Evolutionary conservation across 139 green algal genomes (phyloP).

Genomic region (Astrephomene gubernaculifera): DNA sequence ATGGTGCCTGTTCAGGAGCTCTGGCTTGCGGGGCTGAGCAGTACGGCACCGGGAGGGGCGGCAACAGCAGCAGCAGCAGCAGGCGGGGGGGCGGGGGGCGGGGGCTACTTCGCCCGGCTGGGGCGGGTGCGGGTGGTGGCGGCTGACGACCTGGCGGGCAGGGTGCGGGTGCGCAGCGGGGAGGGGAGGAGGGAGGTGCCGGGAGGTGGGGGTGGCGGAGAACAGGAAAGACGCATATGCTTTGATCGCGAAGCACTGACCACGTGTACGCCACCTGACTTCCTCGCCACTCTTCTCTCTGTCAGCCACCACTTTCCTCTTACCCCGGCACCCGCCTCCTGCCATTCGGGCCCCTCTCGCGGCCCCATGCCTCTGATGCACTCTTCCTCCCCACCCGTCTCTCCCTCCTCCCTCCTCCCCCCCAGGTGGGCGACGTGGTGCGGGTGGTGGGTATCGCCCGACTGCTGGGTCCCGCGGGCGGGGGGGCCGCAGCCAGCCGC

Average conservation of each 20-base stretch:
- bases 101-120: neutral
- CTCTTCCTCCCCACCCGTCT: too few species aligned
- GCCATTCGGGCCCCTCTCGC: too few species aligned
- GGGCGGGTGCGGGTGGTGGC: neutral
- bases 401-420: neutral
- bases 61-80: neutral
- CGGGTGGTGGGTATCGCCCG: constrained; percentile 9
- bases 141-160: constrained; percentile 14
- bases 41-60: too few species aligned
- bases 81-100: neutral
- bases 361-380: too few species aligned
- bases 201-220: too few species aligned
- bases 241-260: too few species aligned
- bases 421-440: constrained; percentile 40
- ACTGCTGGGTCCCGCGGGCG: neutral
- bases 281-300: too few species aligned
- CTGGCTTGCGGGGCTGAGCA: constrained; percentile 3
- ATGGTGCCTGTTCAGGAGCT: constrained; percentile 36
- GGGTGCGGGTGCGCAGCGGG: neutral
- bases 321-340: too few species aligned
- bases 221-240: too few species aligned
- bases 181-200: neutral
- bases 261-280: too few species aligned
- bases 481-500: neutral
- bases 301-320: too few species aligned